A percentile compares a stretch with the other conserved stretches of the same genome.
These are phyloP conservation scores for Amylocystis lapponica DNA, from an alignment of 768 basidiomycete genomes.

Conservation along the genomic window DNA sequence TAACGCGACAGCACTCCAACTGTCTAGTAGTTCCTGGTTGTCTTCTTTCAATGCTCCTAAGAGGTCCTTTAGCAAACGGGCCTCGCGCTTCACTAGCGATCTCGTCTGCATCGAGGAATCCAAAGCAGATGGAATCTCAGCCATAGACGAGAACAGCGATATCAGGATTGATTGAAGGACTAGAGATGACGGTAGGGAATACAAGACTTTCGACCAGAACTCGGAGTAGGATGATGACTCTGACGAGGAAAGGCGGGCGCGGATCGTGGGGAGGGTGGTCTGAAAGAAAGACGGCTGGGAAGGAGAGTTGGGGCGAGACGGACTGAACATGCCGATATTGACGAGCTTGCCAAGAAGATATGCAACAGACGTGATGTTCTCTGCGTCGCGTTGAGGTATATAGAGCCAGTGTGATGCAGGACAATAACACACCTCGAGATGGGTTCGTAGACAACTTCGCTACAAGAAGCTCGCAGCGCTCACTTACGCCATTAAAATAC, in stretches of 20 bases:
- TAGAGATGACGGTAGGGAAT: constrained; percentile 42
- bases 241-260: constrained; percentile 28
- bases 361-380: constrained; percentile 36
- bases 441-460: constrained; percentile 33
- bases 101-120: constrained; percentile 30
- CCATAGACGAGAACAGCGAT: constrained; percentile 52
- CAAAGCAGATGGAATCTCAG: constrained; percentile 23
- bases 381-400: constrained; percentile 20
- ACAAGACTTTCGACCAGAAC: constrained; percentile 45
- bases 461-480: constrained; percentile 49
- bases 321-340: constrained; percentile 61
- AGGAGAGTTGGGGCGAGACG: constrained; percentile 40
- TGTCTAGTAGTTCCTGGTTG: constrained; percentile 48
- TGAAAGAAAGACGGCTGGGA: constrained; percentile 71
- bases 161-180: constrained; percentile 52
- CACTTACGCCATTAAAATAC: constrained; percentile 50
- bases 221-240: constrained; percentile 34
- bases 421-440: constrained; percentile 35
- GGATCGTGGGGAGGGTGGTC: constrained; percentile 43
- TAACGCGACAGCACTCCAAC: constrained; percentile 41
- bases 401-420: background rate
- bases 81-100: constrained; percentile 47
- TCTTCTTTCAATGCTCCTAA: constrained; percentile 45
- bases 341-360: constrained; percentile 64
- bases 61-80: constrained; percentile 42